These are phyloP conservation scores for Gymnopilus junonius DNA, from an alignment of 768 basidiomycete species.

Conservation along the genomic window DNA sequence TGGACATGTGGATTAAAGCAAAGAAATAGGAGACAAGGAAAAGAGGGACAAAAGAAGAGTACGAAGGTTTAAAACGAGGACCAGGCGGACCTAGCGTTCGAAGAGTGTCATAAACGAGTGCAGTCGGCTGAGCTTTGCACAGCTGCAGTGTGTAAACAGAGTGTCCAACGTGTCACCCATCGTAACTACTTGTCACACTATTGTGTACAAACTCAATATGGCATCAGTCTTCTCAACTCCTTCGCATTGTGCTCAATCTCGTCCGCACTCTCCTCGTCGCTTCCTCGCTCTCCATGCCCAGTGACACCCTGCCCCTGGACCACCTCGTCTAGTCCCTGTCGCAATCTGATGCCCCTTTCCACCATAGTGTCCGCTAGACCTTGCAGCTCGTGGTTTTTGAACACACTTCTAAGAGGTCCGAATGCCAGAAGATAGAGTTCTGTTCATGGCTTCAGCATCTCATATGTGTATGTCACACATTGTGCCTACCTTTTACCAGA, in stretches of 20 bases:
- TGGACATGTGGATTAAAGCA: slow-evolving; percentile 50
- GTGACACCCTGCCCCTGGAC: slow-evolving; percentile 40
- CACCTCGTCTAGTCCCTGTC: slow-evolving; percentile 62
- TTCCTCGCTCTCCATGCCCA: slow-evolving; percentile 30
- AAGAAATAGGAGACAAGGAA: slow-evolving; percentile 11
- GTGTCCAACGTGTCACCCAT: slow-evolving; percentile 24
- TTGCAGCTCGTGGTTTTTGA: slow-evolving; percentile 61
- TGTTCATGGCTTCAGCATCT: slow-evolving; percentile 29
- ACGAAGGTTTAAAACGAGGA: slow-evolving; percentile 7
- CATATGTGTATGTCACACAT: neutral
- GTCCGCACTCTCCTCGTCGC: slow-evolving; percentile 44
- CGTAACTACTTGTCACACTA: slow-evolving; percentile 25
- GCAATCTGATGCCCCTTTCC: slow-evolving; percentile 71
- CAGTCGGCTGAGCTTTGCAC: neutral
- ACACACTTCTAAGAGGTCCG: slow-evolving; percentile 66
- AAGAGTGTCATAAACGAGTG: slow-evolving; percentile 14
- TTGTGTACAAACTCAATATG: slow-evolving; percentile 47
- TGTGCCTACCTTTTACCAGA: slow-evolving; percentile 63
- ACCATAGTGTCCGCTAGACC: slow-evolving; percentile 75
- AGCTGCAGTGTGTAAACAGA: slow-evolving; percentile 32
- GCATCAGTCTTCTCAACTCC: slow-evolving; percentile 64
- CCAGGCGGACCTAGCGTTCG: slow-evolving; percentile 12
- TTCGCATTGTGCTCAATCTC: slow-evolving; percentile 66
- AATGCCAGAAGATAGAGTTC: slow-evolving; percentile 83
- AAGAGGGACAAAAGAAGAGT: slow-evolving; percentile 8